Base-by-base conservation (phyloP, 2,329 filamentous ascomycete species). In the Pseudocercospora musae region DNA sequence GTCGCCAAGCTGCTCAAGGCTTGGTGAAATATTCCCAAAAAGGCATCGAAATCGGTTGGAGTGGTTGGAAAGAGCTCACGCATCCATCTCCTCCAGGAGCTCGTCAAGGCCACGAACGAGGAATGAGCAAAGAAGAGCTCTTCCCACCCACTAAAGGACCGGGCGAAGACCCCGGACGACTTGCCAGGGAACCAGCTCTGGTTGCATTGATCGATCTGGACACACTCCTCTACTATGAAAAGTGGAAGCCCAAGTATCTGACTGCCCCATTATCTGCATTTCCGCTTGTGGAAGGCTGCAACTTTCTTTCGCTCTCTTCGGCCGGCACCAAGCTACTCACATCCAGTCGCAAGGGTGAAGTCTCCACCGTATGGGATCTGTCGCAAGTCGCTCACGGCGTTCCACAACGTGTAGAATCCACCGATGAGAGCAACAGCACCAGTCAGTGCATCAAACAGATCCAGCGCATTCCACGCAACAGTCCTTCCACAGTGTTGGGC, bases 391-490 rank as follows among this genome's bases (percentile, higher is more conserved):
- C 78, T 13, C 81, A 83, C 44, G 82, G 79, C 44, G 72, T 65
- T 25, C 59, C 64, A 33, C 65, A 31, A 48, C 53, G 58, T 21
- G 50, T 6, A 2, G 23, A 42, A 21, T 53, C 58, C 15, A 57
- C 61, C 44, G 63, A 68, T 21, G 62, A 66, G 10, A 66, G 64
- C 33, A 55, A 23, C n/a, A 69, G 66, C 56, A 66, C 66, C 21
- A 78, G 78, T 6, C 78, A 78, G 3, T 75, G 79, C 62, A 90
- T 97, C 31, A 88, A 92, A 53, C 91, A 96, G 74, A 83, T 97
- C 63, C 91, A 92, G 7, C 87, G 93, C 63, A 97, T 96, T 73
- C 91, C 91, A 20, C 88, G 95, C 44, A 89, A 97, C 85, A 98
- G 94, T 1, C 89, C 94, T 54, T 92, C 95, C 2, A 90, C 91